Evolutionary conservation across 306 rosid genomes (phyloP).

Genomic region (Astragalus membranaceus): DNA sequence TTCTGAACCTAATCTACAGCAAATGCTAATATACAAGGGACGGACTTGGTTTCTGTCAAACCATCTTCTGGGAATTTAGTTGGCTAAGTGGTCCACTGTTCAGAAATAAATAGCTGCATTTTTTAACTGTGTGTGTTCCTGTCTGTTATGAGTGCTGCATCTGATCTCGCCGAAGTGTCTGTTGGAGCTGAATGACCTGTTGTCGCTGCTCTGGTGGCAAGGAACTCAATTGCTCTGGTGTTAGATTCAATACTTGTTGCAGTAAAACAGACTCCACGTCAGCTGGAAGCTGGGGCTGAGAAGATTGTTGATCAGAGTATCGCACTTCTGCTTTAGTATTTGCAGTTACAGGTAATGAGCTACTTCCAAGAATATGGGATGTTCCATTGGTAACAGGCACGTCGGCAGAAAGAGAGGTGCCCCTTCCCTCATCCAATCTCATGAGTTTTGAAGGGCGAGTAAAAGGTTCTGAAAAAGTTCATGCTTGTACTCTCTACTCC

Average conservation of each 20-base stretch:
- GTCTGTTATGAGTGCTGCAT: constrained; percentile 48
- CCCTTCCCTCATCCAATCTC: constrained; percentile 65
- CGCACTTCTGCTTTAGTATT: constrained; percentile 39
- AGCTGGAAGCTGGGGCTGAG: constrained; percentile 49
- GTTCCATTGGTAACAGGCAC: constrained; percentile 41
- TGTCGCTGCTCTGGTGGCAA: constrained; percentile 86
- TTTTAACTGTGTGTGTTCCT: neutral
- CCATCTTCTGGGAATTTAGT: constrained; percentile 21
- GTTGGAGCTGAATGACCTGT: constrained; percentile 89
- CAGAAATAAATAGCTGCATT: constrained; percentile 3
- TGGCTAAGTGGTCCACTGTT: constrained; percentile 5
- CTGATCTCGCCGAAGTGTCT: constrained; percentile 69
- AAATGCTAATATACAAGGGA: constrained; percentile 37
- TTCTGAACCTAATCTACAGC: constrained; percentile 34
- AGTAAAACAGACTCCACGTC: constrained; percentile 65
- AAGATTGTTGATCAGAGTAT: constrained; percentile 47
- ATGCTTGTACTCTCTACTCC: constrained; percentile 41
- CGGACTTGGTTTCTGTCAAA: constrained; percentile 28
- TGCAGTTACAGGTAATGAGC: constrained; percentile 33
- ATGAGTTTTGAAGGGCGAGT: constrained; percentile 56
- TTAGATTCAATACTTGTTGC: constrained; percentile 84
- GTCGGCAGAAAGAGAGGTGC: constrained; percentile 22
- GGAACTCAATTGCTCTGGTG: constrained; percentile 84
- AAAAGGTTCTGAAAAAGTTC: constrained; percentile 37
- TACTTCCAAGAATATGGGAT: constrained; percentile 37